These are phyloP conservation scores for Sarocladium brachiariae DNA, from an alignment of 2,329 filamentous ascomycete genomes.

Conservation along the genomic window DNA sequence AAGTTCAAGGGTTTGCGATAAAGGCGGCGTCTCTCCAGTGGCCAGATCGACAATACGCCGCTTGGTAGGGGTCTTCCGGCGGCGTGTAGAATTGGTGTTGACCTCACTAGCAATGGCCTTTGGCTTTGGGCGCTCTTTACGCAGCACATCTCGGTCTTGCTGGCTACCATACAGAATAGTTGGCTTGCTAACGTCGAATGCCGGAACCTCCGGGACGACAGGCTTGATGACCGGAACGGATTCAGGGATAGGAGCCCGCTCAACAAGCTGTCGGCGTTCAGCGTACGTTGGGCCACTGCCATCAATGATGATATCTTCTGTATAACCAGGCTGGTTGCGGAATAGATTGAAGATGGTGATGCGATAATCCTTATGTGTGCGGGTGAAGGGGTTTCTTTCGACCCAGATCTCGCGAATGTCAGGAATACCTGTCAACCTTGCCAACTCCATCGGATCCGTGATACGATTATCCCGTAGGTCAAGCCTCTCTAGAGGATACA, in stretches of 20 bases:
- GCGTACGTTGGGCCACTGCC: slow-evolving; percentile 73
- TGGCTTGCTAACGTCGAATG: slow-evolving; percentile 62
- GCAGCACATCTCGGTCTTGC: slow-evolving; percentile 42
- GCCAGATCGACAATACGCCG: slow-evolving; percentile 59
- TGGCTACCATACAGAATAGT: slow-evolving; percentile 48
- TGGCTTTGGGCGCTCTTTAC: slow-evolving; percentile 51
- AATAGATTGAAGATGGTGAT: slow-evolving; percentile 95
- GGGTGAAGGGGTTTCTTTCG: slow-evolving; percentile 83
- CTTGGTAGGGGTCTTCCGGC: slow-evolving; percentile 49
- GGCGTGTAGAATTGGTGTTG: slow-evolving; percentile 52
- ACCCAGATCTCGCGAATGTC: slow-evolving; percentile 92
- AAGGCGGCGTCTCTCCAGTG: slow-evolving; percentile 36
- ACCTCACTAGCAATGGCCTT: slow-evolving; percentile 51
- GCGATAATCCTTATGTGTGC: slow-evolving; percentile 77
- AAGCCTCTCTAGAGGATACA: slow-evolving; percentile 81
- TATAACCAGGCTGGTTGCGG: slow-evolving; percentile 80
- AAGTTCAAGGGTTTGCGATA: slow-evolving; percentile 23
- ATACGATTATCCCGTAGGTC: slow-evolving; percentile 88
- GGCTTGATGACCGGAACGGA: slow-evolving; percentile 74
- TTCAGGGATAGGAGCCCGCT: slow-evolving; percentile 69
- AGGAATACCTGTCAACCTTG: slow-evolving; percentile 81
- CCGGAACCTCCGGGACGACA: slow-evolving; percentile 52
- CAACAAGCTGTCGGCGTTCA: slow-evolving; percentile 77
- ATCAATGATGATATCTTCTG: slow-evolving; percentile 86
- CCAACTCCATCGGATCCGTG: slow-evolving; percentile 85